A percentile compares a stretch with the other conserved stretches of the same genome.
phyloP scores from a whole-genome alignment of 2,329 filamentous ascomycete species.

The Graphilbum sp. region DNA sequence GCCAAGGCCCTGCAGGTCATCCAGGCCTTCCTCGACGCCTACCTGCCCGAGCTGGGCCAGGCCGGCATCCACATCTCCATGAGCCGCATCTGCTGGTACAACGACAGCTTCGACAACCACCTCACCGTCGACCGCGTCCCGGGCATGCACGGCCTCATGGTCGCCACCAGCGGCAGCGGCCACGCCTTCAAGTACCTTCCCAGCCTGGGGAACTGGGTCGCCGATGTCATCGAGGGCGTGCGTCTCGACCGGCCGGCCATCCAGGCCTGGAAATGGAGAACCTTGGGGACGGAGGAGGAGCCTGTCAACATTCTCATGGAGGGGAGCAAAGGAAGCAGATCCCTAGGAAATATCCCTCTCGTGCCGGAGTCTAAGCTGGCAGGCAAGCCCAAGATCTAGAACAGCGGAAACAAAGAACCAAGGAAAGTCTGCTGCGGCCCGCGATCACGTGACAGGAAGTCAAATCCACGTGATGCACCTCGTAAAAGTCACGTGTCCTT shows the following conservation, averaged over 20 bases:
- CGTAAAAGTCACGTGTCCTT: too few species aligned
- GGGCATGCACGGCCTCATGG: constrained; percentile 4
- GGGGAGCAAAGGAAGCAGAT: too few species aligned
- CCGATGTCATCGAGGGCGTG: constrained; percentile 25
- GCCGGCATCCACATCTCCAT: constrained; percentile 19
- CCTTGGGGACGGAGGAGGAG: neutral
- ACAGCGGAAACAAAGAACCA: too few species aligned
- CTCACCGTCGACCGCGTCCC: constrained; percentile 19
- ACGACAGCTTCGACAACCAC: constrained; percentile 18
- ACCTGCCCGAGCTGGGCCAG: constrained; percentile 23
- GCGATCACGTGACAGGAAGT: too few species aligned
- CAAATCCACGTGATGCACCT: too few species aligned
- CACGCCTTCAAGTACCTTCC: constrained; percentile 18
- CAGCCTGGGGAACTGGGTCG: constrained; percentile 20
- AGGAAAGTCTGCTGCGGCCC: too few species aligned
- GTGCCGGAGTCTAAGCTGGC: too few species aligned
- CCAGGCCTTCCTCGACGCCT: constrained; percentile 18
- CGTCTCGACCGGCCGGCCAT: constrained; percentile 14
- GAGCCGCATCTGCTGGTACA: constrained; percentile 19
- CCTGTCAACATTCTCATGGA: constrained; percentile 10
- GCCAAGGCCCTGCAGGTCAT: constrained; percentile 11
- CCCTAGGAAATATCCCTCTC: too few species aligned
- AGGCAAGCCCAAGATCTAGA: too few species aligned
- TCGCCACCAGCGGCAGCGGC: constrained; percentile 10
- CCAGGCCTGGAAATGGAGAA: constrained; percentile 9